Evolutionary conservation across 2,329 filamentous ascomycete species (phyloP), one percentile per base, ranked within the genome.

Genomic region (Penicillium sp.): DNA sequence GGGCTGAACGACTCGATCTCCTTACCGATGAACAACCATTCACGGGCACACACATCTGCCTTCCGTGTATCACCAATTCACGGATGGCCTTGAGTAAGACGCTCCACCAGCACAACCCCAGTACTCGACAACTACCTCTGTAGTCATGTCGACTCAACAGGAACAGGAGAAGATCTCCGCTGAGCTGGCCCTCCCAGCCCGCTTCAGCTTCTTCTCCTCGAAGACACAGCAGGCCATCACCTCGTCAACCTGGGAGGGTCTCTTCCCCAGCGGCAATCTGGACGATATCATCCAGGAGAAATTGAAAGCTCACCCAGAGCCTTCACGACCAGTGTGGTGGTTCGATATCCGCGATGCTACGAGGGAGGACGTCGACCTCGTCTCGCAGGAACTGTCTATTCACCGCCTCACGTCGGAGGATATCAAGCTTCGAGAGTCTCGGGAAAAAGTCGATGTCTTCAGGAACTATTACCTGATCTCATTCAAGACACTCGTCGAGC

Each of bases 371-470:
- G 87, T 96, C 22, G 85, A 87, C 29, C 86, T 87, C 19, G 87
- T 98, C 58, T 95, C 91, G 79, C 91, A 93, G 70, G 91, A 92
- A 1, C 96, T 98, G 71, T 90, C 91, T 13, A 90, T 98, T 49
- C 95, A 98, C 75, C 93, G 93, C 11, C 79, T 98, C 71, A 98
- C 95, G 0, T 90, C 92, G 26, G 95, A 99, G 75, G 95, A 98
- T 78, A 96, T 99, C 64, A 88, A 87, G 52, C 95, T 91, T 0
- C 91, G 96, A 69, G 95, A 98, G 74, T 88, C 92, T 2, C 91
- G 95, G 27, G 95, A 98, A 78, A 98, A 99, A 80, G 96, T 99
- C 56, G 95, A 99, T 74, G 84, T 98, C 16, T 98, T 98, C 77
- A 89, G 90, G 16, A 90, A 91, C 22, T 99, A 99, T 79, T 99